These are phyloP conservation scores for Myxozyma sirexii DNA, from an alignment of 805 yeast genomes.

Conservation along the genomic window DNA sequence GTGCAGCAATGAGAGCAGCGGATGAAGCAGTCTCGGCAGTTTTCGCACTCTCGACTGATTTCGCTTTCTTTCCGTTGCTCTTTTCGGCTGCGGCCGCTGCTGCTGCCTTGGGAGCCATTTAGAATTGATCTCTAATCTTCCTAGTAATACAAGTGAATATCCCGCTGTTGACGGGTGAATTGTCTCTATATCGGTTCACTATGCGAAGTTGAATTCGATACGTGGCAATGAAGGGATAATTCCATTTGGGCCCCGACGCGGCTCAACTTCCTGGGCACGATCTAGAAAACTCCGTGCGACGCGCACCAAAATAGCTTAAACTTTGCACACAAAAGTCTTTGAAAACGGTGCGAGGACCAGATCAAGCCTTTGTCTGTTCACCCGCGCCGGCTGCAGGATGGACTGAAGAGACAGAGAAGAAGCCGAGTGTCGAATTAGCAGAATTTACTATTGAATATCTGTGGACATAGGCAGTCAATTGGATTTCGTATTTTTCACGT, in stretches of 20 bases:
- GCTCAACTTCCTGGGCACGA: neutral
- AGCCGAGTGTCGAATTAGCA: too few species aligned
- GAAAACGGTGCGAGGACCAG: too few species aligned
- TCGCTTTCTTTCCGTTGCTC: slow-evolving; percentile 7
- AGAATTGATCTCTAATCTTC: neutral
- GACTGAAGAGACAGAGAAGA: too few species aligned
- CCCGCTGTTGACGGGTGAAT: neutral
- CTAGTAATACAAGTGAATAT: neutral
- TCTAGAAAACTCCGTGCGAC: neutral
- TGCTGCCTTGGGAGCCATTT: slow-evolving; percentile 13
- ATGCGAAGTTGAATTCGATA: neutral
- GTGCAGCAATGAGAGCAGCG: neutral
- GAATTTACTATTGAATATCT: too few species aligned
- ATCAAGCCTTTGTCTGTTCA: too few species aligned
- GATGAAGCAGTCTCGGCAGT: neutral
- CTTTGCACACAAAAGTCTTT: too few species aligned
- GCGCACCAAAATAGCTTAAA: slow-evolving; percentile 7
- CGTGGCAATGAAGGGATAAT: slow-evolving; percentile 1
- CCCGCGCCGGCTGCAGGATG: too few species aligned
- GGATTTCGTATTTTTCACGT: too few species aligned
- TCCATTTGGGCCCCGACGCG: neutral
- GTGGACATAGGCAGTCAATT: too few species aligned
- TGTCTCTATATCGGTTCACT: neutral
- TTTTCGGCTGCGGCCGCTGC: slow-evolving; percentile 6
- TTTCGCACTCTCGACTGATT: slow-evolving; percentile 1